Percentiles rank a stretch among this genome's conserved stretches.
phyloP scores from a whole-genome alignment of 768 basidiomycete genomes.

The Podaxis sp. region DNA sequence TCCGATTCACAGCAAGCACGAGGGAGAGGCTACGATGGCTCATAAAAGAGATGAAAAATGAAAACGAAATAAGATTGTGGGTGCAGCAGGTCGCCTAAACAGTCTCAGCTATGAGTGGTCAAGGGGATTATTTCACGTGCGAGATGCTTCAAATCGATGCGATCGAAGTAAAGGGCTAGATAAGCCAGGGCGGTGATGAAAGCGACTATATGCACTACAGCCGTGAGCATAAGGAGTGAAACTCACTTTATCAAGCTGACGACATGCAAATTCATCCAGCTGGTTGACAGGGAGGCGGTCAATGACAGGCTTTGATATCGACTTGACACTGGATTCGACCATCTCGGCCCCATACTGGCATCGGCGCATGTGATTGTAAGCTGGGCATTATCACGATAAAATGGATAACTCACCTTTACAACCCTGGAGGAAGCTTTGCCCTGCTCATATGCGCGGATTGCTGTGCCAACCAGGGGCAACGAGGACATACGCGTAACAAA shows the following conservation, averaged over 20 bases:
- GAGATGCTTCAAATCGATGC: not conserved
- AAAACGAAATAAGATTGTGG: not conserved
- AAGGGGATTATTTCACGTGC: not conserved
- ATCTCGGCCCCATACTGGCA: conserved; percentile 86
- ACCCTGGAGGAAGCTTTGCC: conserved; percentile 82
- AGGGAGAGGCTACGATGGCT: not conserved
- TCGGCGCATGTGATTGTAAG: conserved; percentile 19
- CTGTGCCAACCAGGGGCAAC: conserved; percentile 72
- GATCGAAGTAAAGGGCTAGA: not conserved
- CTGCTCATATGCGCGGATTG: conserved; percentile 74
- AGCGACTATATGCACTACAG: not conserved
- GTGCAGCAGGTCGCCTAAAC: not conserved
- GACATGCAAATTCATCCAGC: conserved; percentile 85
- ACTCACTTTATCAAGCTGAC: conserved; percentile 82
- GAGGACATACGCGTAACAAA: conserved; percentile 58
- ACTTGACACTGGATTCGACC: conserved; percentile 81
- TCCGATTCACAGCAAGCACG: conserved; percentile 3
- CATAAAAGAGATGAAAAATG: not conserved
- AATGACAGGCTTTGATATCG: conserved; percentile 80
- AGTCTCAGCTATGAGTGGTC: not conserved
- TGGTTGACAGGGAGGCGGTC: conserved; percentile 74
- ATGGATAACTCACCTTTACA: conserved; percentile 61
- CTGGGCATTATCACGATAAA: conserved; percentile 7
- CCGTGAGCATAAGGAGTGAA: not conserved
- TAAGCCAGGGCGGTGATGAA: not conserved